Conservation (phyloP, 106 monocot species). For the Amphibolis antarctica region DNA sequence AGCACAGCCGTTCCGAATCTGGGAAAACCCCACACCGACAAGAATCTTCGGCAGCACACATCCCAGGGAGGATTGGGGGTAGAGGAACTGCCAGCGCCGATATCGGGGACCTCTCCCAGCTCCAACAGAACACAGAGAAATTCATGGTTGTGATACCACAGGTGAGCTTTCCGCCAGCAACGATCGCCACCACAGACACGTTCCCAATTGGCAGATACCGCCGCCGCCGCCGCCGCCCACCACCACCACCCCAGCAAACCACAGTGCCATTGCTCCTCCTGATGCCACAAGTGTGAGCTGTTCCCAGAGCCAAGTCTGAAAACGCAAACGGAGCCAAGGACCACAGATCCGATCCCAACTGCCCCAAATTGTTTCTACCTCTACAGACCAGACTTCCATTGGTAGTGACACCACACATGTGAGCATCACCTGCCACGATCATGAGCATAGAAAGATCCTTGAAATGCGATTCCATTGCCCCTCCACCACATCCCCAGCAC, state of each 20-base stretch:
- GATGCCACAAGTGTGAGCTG: constrained; percentile 55
- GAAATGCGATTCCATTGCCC: constrained; percentile 16
- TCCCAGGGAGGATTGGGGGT: constrained; percentile 52
- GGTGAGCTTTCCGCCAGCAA: constrained; percentile 63
- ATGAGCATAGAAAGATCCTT: constrained; percentile 26
- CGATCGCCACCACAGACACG: constrained; percentile 35
- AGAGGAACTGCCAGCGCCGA: constrained; percentile 16
- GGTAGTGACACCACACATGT: constrained; percentile 40
- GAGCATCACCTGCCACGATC: constrained; percentile 50
- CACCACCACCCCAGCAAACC: constrained; percentile 55
- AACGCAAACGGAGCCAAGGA: constrained; percentile 34
- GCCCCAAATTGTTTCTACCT: constrained; percentile 37
- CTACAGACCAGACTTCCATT: constrained; percentile 35
- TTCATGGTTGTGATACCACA: constrained; percentile 48
- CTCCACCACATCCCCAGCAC: constrained; percentile 42
- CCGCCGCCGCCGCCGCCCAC: not conserved
- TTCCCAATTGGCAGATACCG: constrained; percentile 10
- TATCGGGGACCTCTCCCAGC: constrained; percentile 6
- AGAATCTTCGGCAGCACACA: constrained; percentile 19
- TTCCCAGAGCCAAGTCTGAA: constrained; percentile 42
- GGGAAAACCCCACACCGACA: constrained; percentile 51
- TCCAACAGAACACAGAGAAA: constrained; percentile 71
- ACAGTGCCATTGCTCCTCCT: constrained; percentile 29
- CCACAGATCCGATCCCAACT: constrained; percentile 21
- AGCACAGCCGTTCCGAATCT: constrained; percentile 36